Evolutionary conservation across 2,329 filamentous ascomycete genomes (phyloP), one percentile per base, ranked within the genome.

Genomic region (Curvularia sp.): DNA sequence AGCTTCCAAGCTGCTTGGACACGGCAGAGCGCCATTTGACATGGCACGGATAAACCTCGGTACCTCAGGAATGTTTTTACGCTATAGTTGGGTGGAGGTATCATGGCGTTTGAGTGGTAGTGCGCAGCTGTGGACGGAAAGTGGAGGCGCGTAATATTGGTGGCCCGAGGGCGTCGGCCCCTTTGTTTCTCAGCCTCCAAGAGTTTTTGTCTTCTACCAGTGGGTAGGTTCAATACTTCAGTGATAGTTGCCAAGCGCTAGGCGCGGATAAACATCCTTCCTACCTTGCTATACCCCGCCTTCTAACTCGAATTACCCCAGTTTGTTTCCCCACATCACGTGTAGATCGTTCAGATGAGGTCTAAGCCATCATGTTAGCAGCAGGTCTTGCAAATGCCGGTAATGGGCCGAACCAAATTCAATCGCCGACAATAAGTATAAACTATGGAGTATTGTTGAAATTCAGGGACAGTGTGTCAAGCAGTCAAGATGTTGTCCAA

Each of bases 391-490:
- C 53, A 55, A 50, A 49, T 18, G 44, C 53, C 53, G 53, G 15
- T 26, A 33, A 41, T n/a, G 18, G 15, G 1, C 5, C 30, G 15
- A 35, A 5, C 43, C 5, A 43, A 3, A 13, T 26, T 57, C 55
- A 28, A 50, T 57, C 39, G 49, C 55, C 49, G 49, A 46, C 28
- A 20, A 18, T 5, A 7, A 15, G 18, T 46, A 53, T 57, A 57
- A 53, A 39, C 12, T 0, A 8, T 15, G 22, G n/a, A 24, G 3
- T 3, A 10, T 46, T 4, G 31, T 15, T 28, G 18, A 8, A 9
- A 4, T 7, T 8, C n/a, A 53, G 1, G 13, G 3, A 24, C 10
- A 15, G 31, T 22, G 18, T 22, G 38, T 33, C 41, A 5, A 31
- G 28, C 9, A 18, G n/a, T 7, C 20, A 53, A 42, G 1, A 57